Conservation (phyloP, 192 early-diverging fungal genomes). For the Rhizophagus sp. region DNA sequence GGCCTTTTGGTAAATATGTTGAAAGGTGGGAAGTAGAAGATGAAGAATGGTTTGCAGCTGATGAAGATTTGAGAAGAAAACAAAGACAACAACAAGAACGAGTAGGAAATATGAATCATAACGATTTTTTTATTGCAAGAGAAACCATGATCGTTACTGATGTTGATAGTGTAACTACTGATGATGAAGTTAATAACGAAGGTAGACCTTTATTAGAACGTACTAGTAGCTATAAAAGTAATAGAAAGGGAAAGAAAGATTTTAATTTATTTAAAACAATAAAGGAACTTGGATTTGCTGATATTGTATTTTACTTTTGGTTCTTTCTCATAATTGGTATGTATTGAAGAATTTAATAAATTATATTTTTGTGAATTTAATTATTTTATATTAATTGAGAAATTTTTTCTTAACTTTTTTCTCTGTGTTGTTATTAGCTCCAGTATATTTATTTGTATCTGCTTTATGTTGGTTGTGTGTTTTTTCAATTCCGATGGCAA, state of each 20-base stretch:
- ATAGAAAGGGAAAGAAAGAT: conserved; percentile 9
- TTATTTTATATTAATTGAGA: conserved; percentile 27
- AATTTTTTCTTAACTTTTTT: conserved; percentile 1
- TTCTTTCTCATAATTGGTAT: conserved; percentile 51
- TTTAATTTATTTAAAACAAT: conserved; percentile 30
- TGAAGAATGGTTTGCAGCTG: conserved; percentile 25
- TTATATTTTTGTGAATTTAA: not conserved
- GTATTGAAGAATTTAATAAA: conserved; percentile 5
- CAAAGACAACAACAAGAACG: not conserved
- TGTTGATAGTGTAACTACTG: not conserved
- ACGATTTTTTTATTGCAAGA: conserved; percentile 5
- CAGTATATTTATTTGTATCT: conserved; percentile 76
- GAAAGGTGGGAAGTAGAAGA: conserved; percentile 45
- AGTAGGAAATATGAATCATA: conserved; percentile 20
- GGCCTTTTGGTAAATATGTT: conserved; percentile 98
- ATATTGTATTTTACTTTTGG: conserved; percentile 50
- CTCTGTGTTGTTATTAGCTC: conserved; percentile 54
- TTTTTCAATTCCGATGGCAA: conserved; percentile 92
- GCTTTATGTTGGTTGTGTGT: conserved; percentile 83
- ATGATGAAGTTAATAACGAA: not conserved
- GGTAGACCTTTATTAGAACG: conserved; percentile 38
- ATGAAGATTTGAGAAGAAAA: not conserved
- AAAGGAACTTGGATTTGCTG: conserved; percentile 44
- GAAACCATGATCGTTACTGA: conserved; percentile 11
- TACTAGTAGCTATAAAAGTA: not conserved